A percentile compares a stretch with the other conserved stretches of the same genome.
Evolutionary conservation across 805 yeast species (phyloP).

Genomic region (Wickerhamiella allomyrinae): DNA sequence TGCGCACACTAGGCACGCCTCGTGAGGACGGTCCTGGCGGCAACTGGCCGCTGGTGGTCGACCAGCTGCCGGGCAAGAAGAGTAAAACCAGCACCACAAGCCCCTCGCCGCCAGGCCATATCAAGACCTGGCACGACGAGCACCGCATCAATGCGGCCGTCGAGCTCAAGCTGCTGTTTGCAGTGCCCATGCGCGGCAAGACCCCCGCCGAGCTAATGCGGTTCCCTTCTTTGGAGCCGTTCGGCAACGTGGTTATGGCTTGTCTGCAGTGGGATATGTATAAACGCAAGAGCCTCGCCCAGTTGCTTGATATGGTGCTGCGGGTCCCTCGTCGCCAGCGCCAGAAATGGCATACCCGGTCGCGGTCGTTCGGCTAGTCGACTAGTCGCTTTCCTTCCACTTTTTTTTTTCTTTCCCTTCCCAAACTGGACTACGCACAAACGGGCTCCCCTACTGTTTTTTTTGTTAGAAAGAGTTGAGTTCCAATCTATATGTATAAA

Average conservation of each 20-base stretch:
- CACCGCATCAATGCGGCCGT: no score
- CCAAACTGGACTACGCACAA: no score
- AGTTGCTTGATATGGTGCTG: conserved; percentile 9
- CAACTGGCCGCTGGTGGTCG: conserved; percentile 11
- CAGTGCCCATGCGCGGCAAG: neutral
- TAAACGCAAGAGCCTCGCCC: conserved; percentile 13
- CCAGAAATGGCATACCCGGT: neutral
- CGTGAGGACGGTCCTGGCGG: conserved; percentile 19
- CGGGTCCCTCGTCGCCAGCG: neutral
- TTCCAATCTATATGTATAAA: no score
- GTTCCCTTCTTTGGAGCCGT: neutral
- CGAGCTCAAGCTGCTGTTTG: no score
- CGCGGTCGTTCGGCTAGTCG: neutral
- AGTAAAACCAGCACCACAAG: no score
- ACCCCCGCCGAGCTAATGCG: neutral
- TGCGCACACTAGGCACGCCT: conserved; percentile 66
- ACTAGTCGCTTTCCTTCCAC: neutral
- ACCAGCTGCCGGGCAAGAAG: conserved; percentile 22
- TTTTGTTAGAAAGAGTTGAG: no score
- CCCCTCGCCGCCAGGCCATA: no score
- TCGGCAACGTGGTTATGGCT: conserved; percentile 9
- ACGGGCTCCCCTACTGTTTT: no score
- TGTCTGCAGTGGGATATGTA: conserved; percentile 72
- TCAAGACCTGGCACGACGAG: no score
- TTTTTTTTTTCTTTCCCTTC: no score